Conservation (phyloP, 108 stramenopile genomes). For the Chaetoceros muelleri region DNA sequence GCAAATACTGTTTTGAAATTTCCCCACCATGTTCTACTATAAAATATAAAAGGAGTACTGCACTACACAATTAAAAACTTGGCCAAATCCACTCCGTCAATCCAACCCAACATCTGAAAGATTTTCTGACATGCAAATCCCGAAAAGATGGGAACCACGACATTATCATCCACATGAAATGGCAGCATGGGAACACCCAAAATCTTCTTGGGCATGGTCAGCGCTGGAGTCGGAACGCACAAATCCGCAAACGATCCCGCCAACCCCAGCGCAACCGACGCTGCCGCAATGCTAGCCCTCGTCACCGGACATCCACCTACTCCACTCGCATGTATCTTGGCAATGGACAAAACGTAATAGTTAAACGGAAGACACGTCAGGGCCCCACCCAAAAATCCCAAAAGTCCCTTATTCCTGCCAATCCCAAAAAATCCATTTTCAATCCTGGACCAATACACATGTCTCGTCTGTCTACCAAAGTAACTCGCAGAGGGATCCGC, state of each 20-base stretch:
- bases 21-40: too few relatives aligned
- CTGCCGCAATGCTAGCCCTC: constrained; percentile 5
- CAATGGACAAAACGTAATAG: constrained; percentile 48
- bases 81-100: constrained; percentile 26
- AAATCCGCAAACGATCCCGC: constrained; percentile 84
- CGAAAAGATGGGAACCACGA: constrained; percentile 65
- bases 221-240: constrained; percentile 70
- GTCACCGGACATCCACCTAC: too few relatives aligned
- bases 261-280: constrained; percentile 46
- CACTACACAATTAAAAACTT: too few relatives aligned
- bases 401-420: constrained; percentile 76
- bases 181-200: constrained; percentile 61
- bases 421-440: constrained; percentile 66
- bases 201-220: constrained; percentile 60
- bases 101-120: constrained; percentile 40
- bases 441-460: constrained; percentile 76
- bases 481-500: constrained; percentile 72
- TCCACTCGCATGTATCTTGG: constrained; percentile 30
- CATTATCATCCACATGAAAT: constrained; percentile 85
- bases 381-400: constrained; percentile 76
- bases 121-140: constrained; percentile 58
- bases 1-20: too few relatives aligned
- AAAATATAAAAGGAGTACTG: too few relatives aligned
- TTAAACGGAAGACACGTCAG: constrained; percentile 68
- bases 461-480: constrained; percentile 63